A percentile compares a stretch with the other conserved stretches of the same genome.
Conservation (phyloP, 1,284 basidiomycete genomes). For the Cystobasidium sp. region DNA sequence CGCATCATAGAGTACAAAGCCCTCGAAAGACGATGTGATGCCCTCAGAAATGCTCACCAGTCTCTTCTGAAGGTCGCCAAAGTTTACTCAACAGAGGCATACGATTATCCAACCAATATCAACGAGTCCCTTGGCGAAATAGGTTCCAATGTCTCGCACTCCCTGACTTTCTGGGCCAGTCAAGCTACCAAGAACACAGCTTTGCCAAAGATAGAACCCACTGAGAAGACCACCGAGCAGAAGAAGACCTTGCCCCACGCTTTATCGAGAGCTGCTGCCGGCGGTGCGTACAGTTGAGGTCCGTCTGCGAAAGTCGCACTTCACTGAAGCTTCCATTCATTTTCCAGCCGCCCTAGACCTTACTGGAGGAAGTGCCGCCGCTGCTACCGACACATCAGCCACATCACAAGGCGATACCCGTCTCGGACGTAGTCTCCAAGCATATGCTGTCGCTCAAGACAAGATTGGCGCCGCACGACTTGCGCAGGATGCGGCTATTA, state of each 20-base stretch:
- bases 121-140: slow-evolving; percentile 62
- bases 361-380: slow-evolving; percentile 53
- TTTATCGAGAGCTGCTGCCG: slow-evolving; percentile 76
- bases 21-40: slow-evolving; percentile 91
- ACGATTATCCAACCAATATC: slow-evolving; percentile 74
- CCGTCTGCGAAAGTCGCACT: too few species aligned
- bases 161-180: slow-evolving; percentile 82
- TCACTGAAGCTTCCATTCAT: not conserved
- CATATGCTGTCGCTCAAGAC: slow-evolving; percentile 84
- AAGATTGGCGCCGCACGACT: slow-evolving; percentile 83
- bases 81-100: slow-evolving; percentile 81
- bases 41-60: slow-evolving; percentile 78
- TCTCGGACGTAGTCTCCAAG: slow-evolving; percentile 74
- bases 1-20: slow-evolving; percentile 78
- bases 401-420: slow-evolving; percentile 62
- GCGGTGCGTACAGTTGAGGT: slow-evolving; percentile 62
- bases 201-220: slow-evolving; percentile 74
- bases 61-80: slow-evolving; percentile 74
- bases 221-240: slow-evolving; percentile 52
- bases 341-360: slow-evolving; percentile 40
- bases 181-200: slow-evolving; percentile 81
- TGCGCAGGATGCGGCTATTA: slow-evolving; percentile 77
- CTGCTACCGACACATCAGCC: slow-evolving; percentile 55
- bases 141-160: slow-evolving; percentile 67
- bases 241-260: slow-evolving; percentile 94